Conservation (phyloP, 1,284 basidiomycete genomes). For the Tranzscheliella williamsii region DNA sequence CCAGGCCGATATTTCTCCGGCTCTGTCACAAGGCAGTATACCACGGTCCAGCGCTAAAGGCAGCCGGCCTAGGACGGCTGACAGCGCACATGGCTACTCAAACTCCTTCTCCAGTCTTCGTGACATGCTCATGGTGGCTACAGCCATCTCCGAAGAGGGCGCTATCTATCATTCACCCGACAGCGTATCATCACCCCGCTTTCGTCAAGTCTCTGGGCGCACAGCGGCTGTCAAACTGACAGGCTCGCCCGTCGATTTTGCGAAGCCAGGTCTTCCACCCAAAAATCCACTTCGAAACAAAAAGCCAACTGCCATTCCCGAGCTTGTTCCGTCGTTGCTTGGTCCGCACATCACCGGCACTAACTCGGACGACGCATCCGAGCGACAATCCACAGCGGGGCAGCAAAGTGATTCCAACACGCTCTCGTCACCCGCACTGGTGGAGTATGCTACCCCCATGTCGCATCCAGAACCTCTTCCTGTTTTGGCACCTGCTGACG, state of each 20-base stretch:
- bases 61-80: conserved; percentile 20
- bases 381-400: too few relatives aligned
- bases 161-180: conserved; percentile 23
- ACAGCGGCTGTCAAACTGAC: neutral
- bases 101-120: conserved; percentile 23
- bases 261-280: conserved; percentile 25
- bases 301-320: conserved; percentile 8
- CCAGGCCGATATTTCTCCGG: conserved; percentile 6
- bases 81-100: conserved; percentile 13
- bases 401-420: too few relatives aligned
- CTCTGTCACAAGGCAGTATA: conserved; percentile 3
- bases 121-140: conserved; percentile 20
- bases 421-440: too few relatives aligned
- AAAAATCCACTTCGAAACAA: conserved; percentile 39
- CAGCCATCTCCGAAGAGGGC: conserved; percentile 25
- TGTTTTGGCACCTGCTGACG: conserved; percentile 2
- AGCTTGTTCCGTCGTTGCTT: too few relatives aligned
- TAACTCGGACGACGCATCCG: neutral
- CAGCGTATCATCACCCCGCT: neutral
- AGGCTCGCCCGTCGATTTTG: conserved; percentile 2
- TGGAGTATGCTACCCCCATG: conserved; percentile 11
- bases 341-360: neutral
- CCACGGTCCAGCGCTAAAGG: conserved; percentile 2
- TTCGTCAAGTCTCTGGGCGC: neutral
- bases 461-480: conserved; percentile 5